Evolutionary conservation across 2,329 filamentous ascomycete species (phyloP), one percentile per base, ranked within the genome.

Genomic region (Claviceps maximensis): DNA sequence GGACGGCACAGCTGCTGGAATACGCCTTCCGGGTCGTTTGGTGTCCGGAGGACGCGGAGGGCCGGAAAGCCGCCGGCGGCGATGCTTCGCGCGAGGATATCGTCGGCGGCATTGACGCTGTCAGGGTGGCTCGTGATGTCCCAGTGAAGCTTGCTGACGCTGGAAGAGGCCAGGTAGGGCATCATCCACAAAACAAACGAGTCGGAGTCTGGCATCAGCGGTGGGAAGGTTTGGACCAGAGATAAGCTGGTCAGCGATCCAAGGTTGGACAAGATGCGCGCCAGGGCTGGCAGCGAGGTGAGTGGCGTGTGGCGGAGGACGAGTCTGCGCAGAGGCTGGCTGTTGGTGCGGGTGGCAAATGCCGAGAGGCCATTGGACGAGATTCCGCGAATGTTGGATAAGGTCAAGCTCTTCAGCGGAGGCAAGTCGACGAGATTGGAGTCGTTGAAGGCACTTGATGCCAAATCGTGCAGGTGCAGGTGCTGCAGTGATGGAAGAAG

Each of bases 1-100:
- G 85, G 85, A 45, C 75, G 76, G 65, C 86, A 90, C 1, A 89
- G 73, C 1, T 72, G 68, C 66, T 90, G 86, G 56, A 89, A 80
- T 8, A 78, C 59, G 27, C 85, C 86, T 5, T 86, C 78, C 1
- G 83, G 77, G 58, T 90, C 86, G 54, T 80, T 80, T 1, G 84
- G 86, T 0, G 80, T 73, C 52, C 86, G 79, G 19, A 89, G 67
- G 1, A 63, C 69, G 10, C 69, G 71, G 10, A 90, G 73, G 0
- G 69, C 64, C 0, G 86, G 86, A 60, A 90, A 87, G 0, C 80
- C 80, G 4, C 70, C 69, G 1, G 76, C 74, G 5, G 67, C 66
- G 57, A 89, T 86, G 60, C 80, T 81, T 54, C 73, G 72, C 1
- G 83, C 80, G 8, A 89, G 72, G 47, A 85, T 78, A 5, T 75